Evolutionary conservation across 805 yeast species (phyloP).

Genomic region (Yarrowia keelungensis): DNA sequence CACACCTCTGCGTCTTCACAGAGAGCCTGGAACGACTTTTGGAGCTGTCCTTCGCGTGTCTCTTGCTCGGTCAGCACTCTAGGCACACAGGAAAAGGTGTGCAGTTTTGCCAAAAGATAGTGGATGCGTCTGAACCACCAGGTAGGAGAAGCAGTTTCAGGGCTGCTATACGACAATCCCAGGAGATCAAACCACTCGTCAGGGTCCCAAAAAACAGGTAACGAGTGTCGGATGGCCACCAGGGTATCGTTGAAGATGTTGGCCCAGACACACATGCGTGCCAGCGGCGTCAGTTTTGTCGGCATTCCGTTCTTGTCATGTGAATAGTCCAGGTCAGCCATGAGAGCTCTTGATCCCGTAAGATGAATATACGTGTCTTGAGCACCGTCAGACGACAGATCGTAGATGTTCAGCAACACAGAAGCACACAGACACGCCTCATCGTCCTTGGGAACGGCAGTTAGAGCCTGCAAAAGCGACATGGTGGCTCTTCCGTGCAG

Average conservation of each 20-base stretch:
- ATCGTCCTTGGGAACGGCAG: slow-evolving; percentile 27
- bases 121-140: slow-evolving; percentile 35
- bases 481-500: slow-evolving; percentile 35
- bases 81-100: slow-evolving; percentile 19
- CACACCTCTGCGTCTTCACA: slow-evolving; percentile 20
- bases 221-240: slow-evolving; percentile 32
- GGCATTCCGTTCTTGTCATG: slow-evolving; percentile 9
- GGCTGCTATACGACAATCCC: background rate
- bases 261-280: slow-evolving; percentile 29
- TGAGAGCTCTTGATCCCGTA: slow-evolving; percentile 22
- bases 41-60: background rate
- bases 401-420: slow-evolving; percentile 29
- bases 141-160: slow-evolving; percentile 24
- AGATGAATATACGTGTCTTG: slow-evolving; percentile 32
- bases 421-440: slow-evolving; percentile 36
- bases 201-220: slow-evolving; percentile 30
- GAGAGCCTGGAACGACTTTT: slow-evolving; percentile 19
- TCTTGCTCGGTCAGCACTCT: slow-evolving; percentile 9
- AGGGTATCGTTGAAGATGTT: slow-evolving; percentile 32
- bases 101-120: slow-evolving; percentile 15
- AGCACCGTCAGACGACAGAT: slow-evolving; percentile 28
- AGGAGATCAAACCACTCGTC: slow-evolving; percentile 33
- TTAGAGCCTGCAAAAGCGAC: slow-evolving; percentile 19
- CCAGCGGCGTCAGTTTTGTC: slow-evolving; percentile 9
- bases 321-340: slow-evolving; percentile 19